Percentiles rank a stretch among this genome's conserved stretches.
Conservation (phyloP, 345 rosid species). For the Eutrema yunnanense region DNA sequence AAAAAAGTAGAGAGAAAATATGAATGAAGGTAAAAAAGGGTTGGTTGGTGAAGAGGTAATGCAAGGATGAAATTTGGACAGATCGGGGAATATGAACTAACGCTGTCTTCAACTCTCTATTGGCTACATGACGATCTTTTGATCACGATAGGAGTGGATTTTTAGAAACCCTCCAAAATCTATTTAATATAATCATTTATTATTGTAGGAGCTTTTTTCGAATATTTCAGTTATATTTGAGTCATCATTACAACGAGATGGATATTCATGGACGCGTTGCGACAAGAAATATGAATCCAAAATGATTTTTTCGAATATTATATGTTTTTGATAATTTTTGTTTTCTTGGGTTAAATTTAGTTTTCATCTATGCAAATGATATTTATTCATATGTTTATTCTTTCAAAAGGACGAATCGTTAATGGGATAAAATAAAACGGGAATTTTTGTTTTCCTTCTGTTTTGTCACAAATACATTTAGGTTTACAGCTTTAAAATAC, state of each 20-base stretch:
- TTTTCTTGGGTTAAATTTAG: neutral
- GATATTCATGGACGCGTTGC: neutral
- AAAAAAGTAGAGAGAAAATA: neutral
- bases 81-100: slow-evolving; percentile 26
- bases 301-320: neutral
- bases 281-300: neutral
- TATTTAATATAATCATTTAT: slow-evolving; percentile 8
- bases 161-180: slow-evolving; percentile 24
- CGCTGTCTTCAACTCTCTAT: slow-evolving; percentile 25
- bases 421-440: neutral
- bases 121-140: slow-evolving; percentile 19
- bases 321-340: neutral
- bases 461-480: neutral
- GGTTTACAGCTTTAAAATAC: neutral
- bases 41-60: slow-evolving; percentile 26
- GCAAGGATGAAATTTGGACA: slow-evolving; percentile 2
- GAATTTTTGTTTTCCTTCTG: neutral
- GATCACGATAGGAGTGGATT: slow-evolving; percentile 15
- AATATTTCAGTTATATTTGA: neutral
- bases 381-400: neutral
- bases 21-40: slow-evolving; percentile 24
- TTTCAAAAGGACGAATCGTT: neutral
- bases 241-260: slow-evolving; percentile 4
- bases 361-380: neutral
- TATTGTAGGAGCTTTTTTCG: neutral